Evolutionary conservation across 495 filamentous ascomycete species (phyloP).

Genomic region (Collariella sp.): DNA sequence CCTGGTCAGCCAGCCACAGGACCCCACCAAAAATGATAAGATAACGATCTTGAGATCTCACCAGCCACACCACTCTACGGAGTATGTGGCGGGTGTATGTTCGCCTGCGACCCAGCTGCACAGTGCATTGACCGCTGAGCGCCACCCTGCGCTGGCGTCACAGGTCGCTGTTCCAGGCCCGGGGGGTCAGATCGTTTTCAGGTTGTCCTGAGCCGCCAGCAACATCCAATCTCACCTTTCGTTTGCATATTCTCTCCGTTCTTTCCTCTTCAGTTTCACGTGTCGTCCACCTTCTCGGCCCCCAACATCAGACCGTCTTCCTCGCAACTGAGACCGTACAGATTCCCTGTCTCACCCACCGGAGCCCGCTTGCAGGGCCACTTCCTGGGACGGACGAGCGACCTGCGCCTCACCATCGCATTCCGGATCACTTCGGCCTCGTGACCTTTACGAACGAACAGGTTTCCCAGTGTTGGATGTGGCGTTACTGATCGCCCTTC

Average conservation of each 20-base stretch:
- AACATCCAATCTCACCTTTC: not conserved
- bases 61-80: not conserved
- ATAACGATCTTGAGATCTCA: not conserved
- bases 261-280: not conserved
- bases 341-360: conserved; percentile 10
- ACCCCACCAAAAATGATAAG: too few species aligned
- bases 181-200: not conserved
- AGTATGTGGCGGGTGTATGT: not conserved
- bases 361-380: conserved; percentile 4
- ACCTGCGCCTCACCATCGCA: conserved; percentile 11
- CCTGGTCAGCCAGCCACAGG: not conserved
- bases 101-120: not conserved
- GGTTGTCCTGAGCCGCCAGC: not conserved
- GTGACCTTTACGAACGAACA: not conserved
- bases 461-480: not conserved
- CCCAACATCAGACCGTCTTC: conserved; percentile 4
- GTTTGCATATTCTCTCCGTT: not conserved
- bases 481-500: conserved; percentile 4
- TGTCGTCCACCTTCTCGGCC: conserved; percentile 5
- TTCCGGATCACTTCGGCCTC: not conserved
- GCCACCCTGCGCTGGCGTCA: not conserved
- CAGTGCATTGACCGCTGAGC: not conserved
- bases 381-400: conserved; percentile 4
- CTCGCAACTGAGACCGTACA: not conserved
- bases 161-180: not conserved